Conservation (phyloP, 371 early-diverging fungal genomes). For the Mortierella polycephala region DNA sequence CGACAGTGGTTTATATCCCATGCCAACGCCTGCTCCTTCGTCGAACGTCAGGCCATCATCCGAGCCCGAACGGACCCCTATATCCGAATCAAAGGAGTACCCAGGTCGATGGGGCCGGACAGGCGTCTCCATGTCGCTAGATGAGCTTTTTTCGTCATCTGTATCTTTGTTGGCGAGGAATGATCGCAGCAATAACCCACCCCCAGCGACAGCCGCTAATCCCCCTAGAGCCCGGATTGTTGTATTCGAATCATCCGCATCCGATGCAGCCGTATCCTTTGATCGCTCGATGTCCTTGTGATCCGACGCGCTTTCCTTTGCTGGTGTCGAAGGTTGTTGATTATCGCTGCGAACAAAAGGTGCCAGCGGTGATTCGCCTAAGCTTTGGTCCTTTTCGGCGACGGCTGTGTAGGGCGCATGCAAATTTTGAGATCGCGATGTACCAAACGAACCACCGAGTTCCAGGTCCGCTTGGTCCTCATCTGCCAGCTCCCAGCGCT, state of each 20-base stretch:
- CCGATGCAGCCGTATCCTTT: not conserved
- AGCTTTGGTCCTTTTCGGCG: not conserved
- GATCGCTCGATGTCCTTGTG: not conserved
- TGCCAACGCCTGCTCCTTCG: slow-evolving; percentile 27
- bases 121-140: not conserved
- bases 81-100: not conserved
- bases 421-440: not conserved
- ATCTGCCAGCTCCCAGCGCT: slow-evolving; percentile 32
- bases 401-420: not conserved
- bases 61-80: slow-evolving; percentile 8
- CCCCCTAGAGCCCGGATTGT: not conserved
- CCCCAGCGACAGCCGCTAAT: slow-evolving; percentile 21
- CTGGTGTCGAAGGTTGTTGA: not conserved
- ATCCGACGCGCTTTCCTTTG: not conserved
- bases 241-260: slow-evolving; percentile 8
- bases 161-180: slow-evolving; percentile 17
- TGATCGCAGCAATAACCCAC: slow-evolving; percentile 4
- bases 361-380: slow-evolving; percentile 22
- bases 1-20: not conserved
- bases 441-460: slow-evolving; percentile 13
- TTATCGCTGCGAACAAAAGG: slow-evolving; percentile 3
- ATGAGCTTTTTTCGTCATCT: slow-evolving; percentile 10
- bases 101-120: not conserved
- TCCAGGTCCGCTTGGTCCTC: slow-evolving; percentile 27
- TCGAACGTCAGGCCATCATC: slow-evolving; percentile 28